phyloP scores from a whole-genome alignment of 202 grass and related monocot species.

The Sporobolus alterniflorus region DNA sequence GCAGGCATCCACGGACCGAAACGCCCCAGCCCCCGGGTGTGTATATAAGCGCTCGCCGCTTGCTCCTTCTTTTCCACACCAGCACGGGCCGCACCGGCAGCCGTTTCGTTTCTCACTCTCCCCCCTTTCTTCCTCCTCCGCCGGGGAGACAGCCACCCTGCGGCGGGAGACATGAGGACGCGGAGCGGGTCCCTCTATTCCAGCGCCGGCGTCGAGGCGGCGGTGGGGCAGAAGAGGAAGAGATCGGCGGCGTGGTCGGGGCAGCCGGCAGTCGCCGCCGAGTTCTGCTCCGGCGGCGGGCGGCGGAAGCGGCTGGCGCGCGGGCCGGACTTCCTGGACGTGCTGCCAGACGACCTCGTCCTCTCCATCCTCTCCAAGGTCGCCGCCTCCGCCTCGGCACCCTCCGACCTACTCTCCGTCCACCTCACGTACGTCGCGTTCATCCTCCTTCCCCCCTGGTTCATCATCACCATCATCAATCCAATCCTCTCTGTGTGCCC shows the following conservation, averaged over 20 bases:
- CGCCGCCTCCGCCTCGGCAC: constrained; percentile 51
- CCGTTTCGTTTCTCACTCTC: too few relatives aligned
- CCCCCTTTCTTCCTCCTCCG: too few relatives aligned
- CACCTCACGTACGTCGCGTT: constrained; percentile 64
- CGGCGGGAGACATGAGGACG: constrained; percentile 40
- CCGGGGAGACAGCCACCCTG: too few relatives aligned
- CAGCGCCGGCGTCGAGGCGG: background rate
- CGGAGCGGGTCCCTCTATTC: constrained; percentile 57
- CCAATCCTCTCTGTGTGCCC: background rate
- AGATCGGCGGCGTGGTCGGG: background rate
- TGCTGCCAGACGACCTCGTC: constrained; percentile 77
- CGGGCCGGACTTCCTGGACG: constrained; percentile 50
- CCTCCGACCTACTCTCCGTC: constrained; percentile 66
- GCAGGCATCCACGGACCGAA: too few relatives aligned
- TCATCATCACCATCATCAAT: background rate
- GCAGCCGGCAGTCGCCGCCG: background rate
- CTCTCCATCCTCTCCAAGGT: constrained; percentile 67
- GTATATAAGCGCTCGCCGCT: too few relatives aligned
- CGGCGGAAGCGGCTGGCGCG: constrained; percentile 16
- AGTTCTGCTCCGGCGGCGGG: background rate
- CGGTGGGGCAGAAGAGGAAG: constrained; percentile 34
- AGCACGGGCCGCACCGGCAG: too few relatives aligned
- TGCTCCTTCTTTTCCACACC: too few relatives aligned
- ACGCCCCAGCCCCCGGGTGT: too few relatives aligned
- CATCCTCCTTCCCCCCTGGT: too few relatives aligned